Percentiles rank a stretch among this genome's conserved stretches.
These are phyloP conservation scores for Hemileia vastatrix DNA, from an alignment of 1,284 basidiomycete species.

Conservation along the genomic window DNA sequence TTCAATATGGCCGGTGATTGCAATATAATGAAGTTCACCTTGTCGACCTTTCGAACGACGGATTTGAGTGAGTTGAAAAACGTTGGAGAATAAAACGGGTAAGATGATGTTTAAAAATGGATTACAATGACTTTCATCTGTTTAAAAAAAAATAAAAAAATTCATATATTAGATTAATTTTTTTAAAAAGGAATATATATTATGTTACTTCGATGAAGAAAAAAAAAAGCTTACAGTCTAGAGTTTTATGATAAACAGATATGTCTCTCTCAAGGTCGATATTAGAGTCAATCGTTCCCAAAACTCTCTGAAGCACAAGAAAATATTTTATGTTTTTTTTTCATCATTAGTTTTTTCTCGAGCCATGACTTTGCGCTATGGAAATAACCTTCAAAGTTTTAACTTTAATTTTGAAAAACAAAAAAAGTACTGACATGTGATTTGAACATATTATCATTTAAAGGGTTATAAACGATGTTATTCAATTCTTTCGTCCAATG, in stretches of 20 bases:
- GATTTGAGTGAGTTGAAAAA: slow-evolving; percentile 1
- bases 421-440: slow-evolving; percentile 6
- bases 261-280: not conserved
- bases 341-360: not conserved
- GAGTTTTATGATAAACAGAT: not conserved
- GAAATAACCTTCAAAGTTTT: not conserved
- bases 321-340: no score
- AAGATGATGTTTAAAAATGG: slow-evolving; percentile 11
- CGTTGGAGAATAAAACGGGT: slow-evolving; percentile 14
- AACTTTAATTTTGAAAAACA: not conserved
- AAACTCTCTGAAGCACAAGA: not conserved
- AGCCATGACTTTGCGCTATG: not conserved
- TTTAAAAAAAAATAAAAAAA: not conserved
- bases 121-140: slow-evolving; percentile 10
- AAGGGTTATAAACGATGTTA: slow-evolving; percentile 1
- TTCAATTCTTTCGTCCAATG: slow-evolving; percentile 12
- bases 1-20: not conserved
- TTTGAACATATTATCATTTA: not conserved
- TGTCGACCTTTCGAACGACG: slow-evolving; percentile 10
- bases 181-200: not conserved
- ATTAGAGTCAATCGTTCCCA: slow-evolving; percentile 2
- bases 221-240: slow-evolving; percentile 6
- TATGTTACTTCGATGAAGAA: not conserved
- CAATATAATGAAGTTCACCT: slow-evolving; percentile 11
- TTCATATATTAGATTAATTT: not conserved